A percentile compares a stretch with the other conserved stretches of the same genome.
phyloP scores from a whole-genome alignment of 106 monocot species.

The Ottelia alismoides region DNA sequence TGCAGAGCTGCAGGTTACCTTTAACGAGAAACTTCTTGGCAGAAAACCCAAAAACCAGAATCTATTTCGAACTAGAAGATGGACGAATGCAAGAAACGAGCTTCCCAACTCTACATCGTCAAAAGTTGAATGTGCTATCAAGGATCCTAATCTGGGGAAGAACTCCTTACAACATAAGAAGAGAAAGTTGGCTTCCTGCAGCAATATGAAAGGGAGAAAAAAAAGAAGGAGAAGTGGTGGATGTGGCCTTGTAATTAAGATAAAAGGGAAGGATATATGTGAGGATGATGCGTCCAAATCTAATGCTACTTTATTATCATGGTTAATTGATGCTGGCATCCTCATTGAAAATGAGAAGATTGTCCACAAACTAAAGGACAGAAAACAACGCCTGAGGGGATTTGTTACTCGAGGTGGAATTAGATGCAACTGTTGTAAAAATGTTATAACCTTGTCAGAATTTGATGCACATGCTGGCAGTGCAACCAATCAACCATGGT shows the following conservation, averaged over 20 bases:
- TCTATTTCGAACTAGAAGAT: no score
- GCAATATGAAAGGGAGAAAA: conserved; percentile 2
- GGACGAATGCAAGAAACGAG: background rate
- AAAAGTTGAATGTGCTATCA: background rate
- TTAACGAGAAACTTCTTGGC: no score
- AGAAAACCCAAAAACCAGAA: background rate
- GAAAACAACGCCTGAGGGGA: conserved; percentile 12
- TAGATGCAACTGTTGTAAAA: conserved; percentile 42
- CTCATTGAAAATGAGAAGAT: conserved; percentile 40
- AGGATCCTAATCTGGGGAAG: background rate
- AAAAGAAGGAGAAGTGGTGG: conserved; percentile 22
- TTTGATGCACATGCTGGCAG: conserved; percentile 50
- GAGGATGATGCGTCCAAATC: background rate
- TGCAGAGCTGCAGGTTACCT: no score
- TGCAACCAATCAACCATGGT: conserved; percentile 25
- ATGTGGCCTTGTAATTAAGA: conserved; percentile 21
- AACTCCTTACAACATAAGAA: background rate
- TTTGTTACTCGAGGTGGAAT: conserved; percentile 26
- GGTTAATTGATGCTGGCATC: conserved; percentile 48
- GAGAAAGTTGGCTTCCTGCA: conserved; percentile 1
- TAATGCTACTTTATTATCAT: conserved; percentile 42
- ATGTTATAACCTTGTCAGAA: conserved; percentile 18
- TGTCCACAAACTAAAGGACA: conserved; percentile 20
- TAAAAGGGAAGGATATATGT: conserved; percentile 14
- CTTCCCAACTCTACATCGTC: background rate